Base-by-base conservation (phyloP, 129 eudicot genomes). In the Apium graveolens region DNA sequence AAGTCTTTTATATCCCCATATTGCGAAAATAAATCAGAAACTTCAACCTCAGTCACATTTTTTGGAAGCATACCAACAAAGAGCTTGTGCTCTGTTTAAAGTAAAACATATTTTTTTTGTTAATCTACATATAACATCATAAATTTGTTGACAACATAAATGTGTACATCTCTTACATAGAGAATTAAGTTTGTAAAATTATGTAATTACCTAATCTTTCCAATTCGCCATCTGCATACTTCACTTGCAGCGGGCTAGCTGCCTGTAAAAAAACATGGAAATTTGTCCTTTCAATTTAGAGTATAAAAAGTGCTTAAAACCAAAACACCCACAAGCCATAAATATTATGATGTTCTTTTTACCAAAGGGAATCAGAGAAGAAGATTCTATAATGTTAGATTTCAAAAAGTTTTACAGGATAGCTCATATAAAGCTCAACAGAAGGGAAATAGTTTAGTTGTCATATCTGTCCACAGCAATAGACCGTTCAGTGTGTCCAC, bases 41-140 rank as follows among this genome's bases (percentile, higher is more conserved):
- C 89, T 85, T 92, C 99, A 75, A 89, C 88, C 78, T 96, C 99
- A 2, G 97, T 84, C 18, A 92, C 92, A 85, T 87, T 96, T 88
- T 92, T 96, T 32, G 99, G 99, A 75, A 96, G 96, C 99, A 96
- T 96, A 70, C 99, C 99, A 49, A 96, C 88, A 86, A 96, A 96
- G 78, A 96, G 91, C 74, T 96, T 96, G 85, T 96, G 96, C 85
- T 96, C 99, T 96, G 88, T 53, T 29, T 68, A 82, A 76, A 31
- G 44, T 8, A 68, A 79, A 51, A 71, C 24, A 75, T 5, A 73
- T n/a, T 18, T 16, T 49, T 74, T 60, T 60, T 83, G 78, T 60
- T 38, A 78, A 78, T 5, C 16, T 9, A 55, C 21, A 79, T 29
- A 2, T 9, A 49, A 49, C 45, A 26, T 48, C 69, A 71, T 24